Percentiles rank a stretch among this genome's conserved stretches.
Evolutionary conservation across 352 stramenopile species (phyloP).

Genomic region (Elongisporangium undulatum): DNA sequence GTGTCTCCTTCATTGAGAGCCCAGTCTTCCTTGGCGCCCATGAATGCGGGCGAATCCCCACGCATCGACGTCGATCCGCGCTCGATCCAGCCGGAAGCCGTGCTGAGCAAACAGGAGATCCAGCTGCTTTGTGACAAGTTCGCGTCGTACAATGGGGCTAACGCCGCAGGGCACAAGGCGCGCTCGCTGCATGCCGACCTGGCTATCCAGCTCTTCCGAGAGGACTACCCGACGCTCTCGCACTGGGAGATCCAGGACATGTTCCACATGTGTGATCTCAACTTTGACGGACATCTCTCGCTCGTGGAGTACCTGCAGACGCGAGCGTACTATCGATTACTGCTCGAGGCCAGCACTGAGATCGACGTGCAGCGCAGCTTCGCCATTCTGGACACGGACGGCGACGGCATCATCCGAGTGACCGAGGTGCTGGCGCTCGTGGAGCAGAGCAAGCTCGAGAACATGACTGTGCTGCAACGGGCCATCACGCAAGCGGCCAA

Average conservation of each 20-base stretch:
- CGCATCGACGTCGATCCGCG: conserved; percentile 9
- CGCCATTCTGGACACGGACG: conserved; percentile 55
- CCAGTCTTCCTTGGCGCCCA: neutral
- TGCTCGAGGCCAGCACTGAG: conserved; percentile 49
- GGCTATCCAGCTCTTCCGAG: conserved; percentile 53
- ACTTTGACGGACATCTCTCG: conserved; percentile 50
- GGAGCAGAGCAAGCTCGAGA: conserved; percentile 40
- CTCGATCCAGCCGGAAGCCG: conserved; percentile 20
- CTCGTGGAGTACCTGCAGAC: conserved; percentile 57
- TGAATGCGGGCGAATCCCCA: neutral
- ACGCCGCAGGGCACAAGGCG: conserved; percentile 17
- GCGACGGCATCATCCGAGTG: conserved; percentile 46
- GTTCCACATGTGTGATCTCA: conserved; percentile 56
- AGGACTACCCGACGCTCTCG: conserved; percentile 57
- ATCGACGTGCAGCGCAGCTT: conserved; percentile 57
- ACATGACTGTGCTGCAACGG: conserved; percentile 40
- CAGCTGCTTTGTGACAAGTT: conserved; percentile 48
- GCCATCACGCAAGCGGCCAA: conserved; percentile 37
- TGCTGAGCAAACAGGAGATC: conserved; percentile 51
- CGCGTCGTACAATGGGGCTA: conserved; percentile 26
- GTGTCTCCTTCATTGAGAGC: neutral
- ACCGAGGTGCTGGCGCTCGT: conserved; percentile 45
- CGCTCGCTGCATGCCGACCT: conserved; percentile 29
- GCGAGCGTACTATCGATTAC: conserved; percentile 44
- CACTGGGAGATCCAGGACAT: conserved; percentile 57